These are phyloP conservation scores for Ophiocordyceps camponoti-floridani DNA, from an alignment of 2,329 filamentous ascomycete genomes.

Conservation along the genomic window DNA sequence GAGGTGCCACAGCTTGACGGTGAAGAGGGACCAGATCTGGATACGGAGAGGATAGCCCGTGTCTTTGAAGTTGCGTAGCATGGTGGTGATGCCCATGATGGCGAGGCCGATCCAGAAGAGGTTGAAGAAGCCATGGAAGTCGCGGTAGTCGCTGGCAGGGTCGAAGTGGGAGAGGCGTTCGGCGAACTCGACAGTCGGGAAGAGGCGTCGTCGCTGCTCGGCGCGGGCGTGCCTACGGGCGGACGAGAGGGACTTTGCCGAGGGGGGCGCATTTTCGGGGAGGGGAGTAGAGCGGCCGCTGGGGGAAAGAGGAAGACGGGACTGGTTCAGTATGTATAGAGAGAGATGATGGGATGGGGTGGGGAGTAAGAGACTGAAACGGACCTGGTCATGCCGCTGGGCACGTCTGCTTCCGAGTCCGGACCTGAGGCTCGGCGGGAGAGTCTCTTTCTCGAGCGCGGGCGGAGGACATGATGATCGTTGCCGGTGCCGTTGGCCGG, in stretches of 20 bases:
- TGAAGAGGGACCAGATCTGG: constrained; percentile 76
- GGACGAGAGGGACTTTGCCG: constrained; percentile 67
- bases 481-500: not conserved
- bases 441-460: not conserved
- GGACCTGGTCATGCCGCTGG: constrained; percentile 28
- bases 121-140: constrained; percentile 95
- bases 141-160: constrained; percentile 73
- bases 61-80: constrained; percentile 83
- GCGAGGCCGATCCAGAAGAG: constrained; percentile 94
- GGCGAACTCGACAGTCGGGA: constrained; percentile 83
- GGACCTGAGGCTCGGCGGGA: not conserved
- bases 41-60: constrained; percentile 75
- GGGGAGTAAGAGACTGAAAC: not conserved
- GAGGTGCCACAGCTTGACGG: constrained; percentile 75
- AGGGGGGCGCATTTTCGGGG: constrained; percentile 82
- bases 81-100: constrained; percentile 94
- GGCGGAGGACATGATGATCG: not conserved
- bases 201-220: constrained; percentile 66
- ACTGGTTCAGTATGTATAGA: not conserved
- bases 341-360: not conserved
- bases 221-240: constrained; percentile 71
- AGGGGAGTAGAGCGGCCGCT: constrained; percentile 74
- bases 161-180: constrained; percentile 92
- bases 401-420: constrained; percentile 13
- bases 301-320: constrained; percentile 1